Percentiles rank a stretch among this genome's conserved stretches.
Evolutionary conservation across 441 rosid genomes (phyloP).

Genomic region (Euphorbia schlechtendalii): DNA sequence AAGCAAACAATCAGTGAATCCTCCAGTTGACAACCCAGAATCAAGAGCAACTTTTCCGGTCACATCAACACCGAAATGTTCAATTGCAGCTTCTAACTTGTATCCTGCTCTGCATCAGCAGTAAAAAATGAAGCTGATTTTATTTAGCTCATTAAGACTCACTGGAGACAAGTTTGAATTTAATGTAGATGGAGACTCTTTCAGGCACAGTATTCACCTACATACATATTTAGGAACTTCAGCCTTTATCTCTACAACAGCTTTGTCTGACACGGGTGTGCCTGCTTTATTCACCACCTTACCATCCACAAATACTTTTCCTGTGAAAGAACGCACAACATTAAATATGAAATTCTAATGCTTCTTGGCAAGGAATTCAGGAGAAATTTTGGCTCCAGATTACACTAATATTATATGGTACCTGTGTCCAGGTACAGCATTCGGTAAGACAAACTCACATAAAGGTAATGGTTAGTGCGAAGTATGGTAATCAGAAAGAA

Average conservation of each 20-base stretch:
- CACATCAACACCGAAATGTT: conserved; percentile 72
- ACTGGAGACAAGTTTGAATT: conserved; percentile 8
- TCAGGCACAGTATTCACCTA: conserved; percentile 69
- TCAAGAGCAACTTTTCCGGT: conserved; percentile 88
- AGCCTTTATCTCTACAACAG: conserved; percentile 65
- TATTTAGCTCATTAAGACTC: conserved; percentile 2
- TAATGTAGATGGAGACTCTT: conserved; percentile 12
- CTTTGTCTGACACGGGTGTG: conserved; percentile 60
- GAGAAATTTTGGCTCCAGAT: too few relatives aligned
- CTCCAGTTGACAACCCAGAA: conserved; percentile 94
- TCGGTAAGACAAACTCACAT: neutral
- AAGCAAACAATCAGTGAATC: conserved; percentile 92
- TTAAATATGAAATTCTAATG: neutral
- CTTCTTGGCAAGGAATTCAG: neutral
- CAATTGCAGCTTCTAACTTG: conserved; percentile 91
- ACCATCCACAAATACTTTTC: conserved; percentile 86
- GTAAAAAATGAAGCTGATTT: conserved; percentile 14
- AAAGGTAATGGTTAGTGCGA: neutral
- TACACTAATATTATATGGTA: too few relatives aligned
- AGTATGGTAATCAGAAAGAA: neutral
- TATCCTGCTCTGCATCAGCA: conserved; percentile 65
- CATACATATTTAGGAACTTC: conserved; percentile 94
- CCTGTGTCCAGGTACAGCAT: neutral
- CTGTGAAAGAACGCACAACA: conserved; percentile 26
- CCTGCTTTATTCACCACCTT: conserved; percentile 82